Base-by-base conservation (phyloP, 768 basidiomycete species). In the Lentinus brumalis region DNA sequence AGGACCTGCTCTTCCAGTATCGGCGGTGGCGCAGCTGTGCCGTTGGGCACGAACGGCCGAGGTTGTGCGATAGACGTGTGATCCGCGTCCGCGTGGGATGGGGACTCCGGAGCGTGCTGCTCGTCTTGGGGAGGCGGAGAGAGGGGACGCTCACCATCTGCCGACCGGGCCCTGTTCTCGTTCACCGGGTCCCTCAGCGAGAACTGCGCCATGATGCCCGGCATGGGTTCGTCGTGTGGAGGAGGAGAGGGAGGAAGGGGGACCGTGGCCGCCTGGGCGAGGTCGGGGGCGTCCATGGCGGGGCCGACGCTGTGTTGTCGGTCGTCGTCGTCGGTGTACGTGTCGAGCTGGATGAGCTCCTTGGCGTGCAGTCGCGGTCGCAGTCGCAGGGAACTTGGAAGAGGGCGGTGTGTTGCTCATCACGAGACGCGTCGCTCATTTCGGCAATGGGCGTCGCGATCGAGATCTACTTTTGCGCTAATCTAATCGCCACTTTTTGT, bases 181-280 rank as follows among this genome's bases (percentile, higher is more conserved):
- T 67, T 56, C 46, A 61, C 56, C n/a, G 66, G 59, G 30, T 67
- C 66, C 40, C 53, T 52, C 26, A 59, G 11, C 6, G 56, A 38
- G 46, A 60, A 32, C 18, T 53, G 35, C 31, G 64, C 40, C 16
- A 61, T 42, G 59, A 66, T 61, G 32, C 50, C 44, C 2, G 66
- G 64, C 56, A 57, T 55, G 31, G 56, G 59, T 11, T 59, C 50
- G 47, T 65, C 60, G 61, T 69, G 66, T 31, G 60, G 63, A 50
- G 70, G 66, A 18, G 70, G 70, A 14, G 70, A 72, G 8, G 59
- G 60, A 26, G 72, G 70, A 32, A 71, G 53, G 32, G 72, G 66
- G 11, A 70, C 60, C 5, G 69, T 59, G 29, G 60, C 65, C 11
- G 71, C 67, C 31, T 49, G 31, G 51, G 58, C 29, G 38, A 44